phyloP scores from a whole-genome alignment of 345 rosid genomes.

The Eucalyptus melliodora region DNA sequence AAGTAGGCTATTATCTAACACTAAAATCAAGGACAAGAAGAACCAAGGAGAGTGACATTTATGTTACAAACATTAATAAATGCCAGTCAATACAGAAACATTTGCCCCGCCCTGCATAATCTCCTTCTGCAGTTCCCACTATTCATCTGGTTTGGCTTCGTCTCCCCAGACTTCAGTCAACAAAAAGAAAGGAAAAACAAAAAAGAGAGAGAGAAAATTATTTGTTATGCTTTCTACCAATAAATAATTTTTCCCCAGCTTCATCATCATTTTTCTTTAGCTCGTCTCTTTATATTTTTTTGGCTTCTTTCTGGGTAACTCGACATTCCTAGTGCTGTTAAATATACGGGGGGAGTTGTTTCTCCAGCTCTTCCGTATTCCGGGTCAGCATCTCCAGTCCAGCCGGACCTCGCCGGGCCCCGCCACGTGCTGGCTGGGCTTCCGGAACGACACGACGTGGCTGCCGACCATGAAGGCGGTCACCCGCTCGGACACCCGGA shows the following conservation, averaged over 20 bases:
- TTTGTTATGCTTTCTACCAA: not conserved
- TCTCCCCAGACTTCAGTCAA: not conserved
- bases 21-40: not conserved
- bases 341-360: not conserved
- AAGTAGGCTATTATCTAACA: not conserved
- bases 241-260: not conserved
- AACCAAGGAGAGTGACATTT: not conserved
- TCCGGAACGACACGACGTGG: slow-evolving; percentile 78
- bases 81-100: not conserved
- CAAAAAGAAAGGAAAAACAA: not conserved
- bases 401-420: slow-evolving; percentile 60
- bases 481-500: slow-evolving; percentile 70
- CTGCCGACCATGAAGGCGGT: slow-evolving; percentile 96
- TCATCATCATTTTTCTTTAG: not conserved
- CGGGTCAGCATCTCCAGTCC: slow-evolving; percentile 57
- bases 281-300: no score
- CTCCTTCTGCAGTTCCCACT: not conserved
- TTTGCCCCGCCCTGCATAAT: not conserved
- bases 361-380: not conserved
- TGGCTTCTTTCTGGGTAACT: not conserved
- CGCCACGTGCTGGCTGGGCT: slow-evolving; percentile 52
- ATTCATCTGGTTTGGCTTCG: not conserved
- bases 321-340: not conserved
- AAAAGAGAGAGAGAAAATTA: not conserved
- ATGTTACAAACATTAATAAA: not conserved